Evolutionary conservation across 805 yeast genomes (phyloP).

Genomic region (Isabelozyma heimii): DNA sequence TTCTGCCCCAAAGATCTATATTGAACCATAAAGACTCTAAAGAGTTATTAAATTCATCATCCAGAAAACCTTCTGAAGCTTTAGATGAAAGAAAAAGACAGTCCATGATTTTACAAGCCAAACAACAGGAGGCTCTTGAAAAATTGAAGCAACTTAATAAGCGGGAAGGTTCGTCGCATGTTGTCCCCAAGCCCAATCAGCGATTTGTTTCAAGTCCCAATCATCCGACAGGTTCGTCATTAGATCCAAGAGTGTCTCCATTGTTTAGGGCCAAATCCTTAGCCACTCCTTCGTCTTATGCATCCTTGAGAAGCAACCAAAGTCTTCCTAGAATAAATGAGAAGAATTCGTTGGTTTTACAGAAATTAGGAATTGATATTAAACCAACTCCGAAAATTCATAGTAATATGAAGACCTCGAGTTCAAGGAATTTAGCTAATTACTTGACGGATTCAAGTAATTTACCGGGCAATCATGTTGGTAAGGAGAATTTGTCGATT

Average conservation of each 20-base stretch:
- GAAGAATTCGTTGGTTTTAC: conserved; percentile 31
- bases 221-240: conserved; percentile 14
- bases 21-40: no score
- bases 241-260: conserved; percentile 37
- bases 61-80: no score
- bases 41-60: no score
- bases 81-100: conserved; percentile 11
- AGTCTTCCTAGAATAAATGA: conserved; percentile 9
- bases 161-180: neutral
- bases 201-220: neutral
- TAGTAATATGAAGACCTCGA: conserved; percentile 32
- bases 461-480: neutral
- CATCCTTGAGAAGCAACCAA: conserved; percentile 9
- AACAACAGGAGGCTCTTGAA: conserved; percentile 28
- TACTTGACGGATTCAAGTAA: conserved; percentile 8
- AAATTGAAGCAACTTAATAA: conserved; percentile 6
- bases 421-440: conserved; percentile 28
- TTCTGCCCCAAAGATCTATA: no score
- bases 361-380: conserved; percentile 31
- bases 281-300: conserved; percentile 23
- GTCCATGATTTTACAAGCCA: conserved; percentile 19
- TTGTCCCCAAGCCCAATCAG: neutral
- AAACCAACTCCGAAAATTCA: conserved; percentile 10
- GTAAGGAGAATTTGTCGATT: conserved; percentile 14
- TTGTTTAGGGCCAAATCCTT: conserved; percentile 37